Evolutionary conservation across 768 basidiomycete species (phyloP).

Genomic region (Cystofilobasidium capitatum): DNA sequence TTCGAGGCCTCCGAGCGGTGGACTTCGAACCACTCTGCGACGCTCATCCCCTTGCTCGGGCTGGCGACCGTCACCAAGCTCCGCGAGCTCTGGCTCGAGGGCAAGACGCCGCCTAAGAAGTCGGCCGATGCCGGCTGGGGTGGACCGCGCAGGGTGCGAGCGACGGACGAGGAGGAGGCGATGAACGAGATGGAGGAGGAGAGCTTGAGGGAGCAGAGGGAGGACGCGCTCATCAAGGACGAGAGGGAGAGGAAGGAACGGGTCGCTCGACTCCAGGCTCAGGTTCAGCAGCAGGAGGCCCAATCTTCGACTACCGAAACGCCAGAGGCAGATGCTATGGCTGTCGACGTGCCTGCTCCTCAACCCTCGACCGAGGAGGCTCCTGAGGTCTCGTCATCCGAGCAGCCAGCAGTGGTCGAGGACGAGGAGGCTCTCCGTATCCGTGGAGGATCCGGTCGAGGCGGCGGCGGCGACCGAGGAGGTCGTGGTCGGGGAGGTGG

Average conservation of each 20-base stretch:
- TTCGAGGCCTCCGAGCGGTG: slow-evolving; percentile 12
- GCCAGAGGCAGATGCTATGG: not conserved
- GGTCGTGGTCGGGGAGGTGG: slow-evolving; percentile 32
- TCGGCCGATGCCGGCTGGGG: slow-evolving; percentile 62
- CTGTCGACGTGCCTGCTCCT: not conserved
- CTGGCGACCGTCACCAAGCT: slow-evolving; percentile 50
- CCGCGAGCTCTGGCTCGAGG: slow-evolving; percentile 68
- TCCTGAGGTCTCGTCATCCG: not conserved
- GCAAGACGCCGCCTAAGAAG: slow-evolving; percentile 47
- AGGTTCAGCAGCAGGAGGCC: not conserved
- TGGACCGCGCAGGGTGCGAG: slow-evolving; percentile 13
- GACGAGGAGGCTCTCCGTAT: slow-evolving; percentile 9
- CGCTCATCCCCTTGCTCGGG: slow-evolving; percentile 21
- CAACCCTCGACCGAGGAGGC: not conserved
- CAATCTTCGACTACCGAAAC: not conserved
- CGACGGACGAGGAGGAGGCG: slow-evolving; percentile 14
- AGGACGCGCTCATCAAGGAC: slow-evolving; percentile 30
- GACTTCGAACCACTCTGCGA: slow-evolving; percentile 12
- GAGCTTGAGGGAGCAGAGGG: slow-evolving; percentile 43
- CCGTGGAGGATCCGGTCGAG: slow-evolving; percentile 15
- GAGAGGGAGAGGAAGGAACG: slow-evolving; percentile 30
- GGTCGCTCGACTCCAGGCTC: not conserved
- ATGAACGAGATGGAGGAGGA: slow-evolving; percentile 42
- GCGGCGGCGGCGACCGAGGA: slow-evolving; percentile 36
- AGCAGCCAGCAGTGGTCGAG: not conserved